A percentile compares a stretch with the other conserved stretches of the same genome.
phyloP scores from a whole-genome alignment of 108 stramenopile species.

The Discostella pseudostelligera region DNA sequence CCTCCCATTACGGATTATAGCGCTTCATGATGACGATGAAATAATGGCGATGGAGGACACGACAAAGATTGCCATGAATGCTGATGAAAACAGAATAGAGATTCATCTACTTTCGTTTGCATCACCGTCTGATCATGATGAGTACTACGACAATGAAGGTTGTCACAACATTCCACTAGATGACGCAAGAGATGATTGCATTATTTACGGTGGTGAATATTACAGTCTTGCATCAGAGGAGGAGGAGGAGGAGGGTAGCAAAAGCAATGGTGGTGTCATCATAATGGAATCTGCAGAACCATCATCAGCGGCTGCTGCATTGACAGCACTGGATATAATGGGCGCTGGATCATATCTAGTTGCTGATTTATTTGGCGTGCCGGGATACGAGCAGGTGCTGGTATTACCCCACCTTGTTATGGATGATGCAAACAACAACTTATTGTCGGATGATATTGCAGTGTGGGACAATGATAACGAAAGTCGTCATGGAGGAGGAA shows the following conservation, averaged over 20 bases:
- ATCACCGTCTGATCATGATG: too few relatives aligned
- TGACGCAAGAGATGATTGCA: neutral
- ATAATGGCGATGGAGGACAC: too few relatives aligned
- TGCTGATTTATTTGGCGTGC: conserved; percentile 36
- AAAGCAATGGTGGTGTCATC: neutral
- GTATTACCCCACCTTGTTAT: conserved; percentile 1
- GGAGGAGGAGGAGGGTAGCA: neutral
- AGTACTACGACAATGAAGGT: too few relatives aligned
- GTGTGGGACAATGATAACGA: neutral
- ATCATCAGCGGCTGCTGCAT: neutral
- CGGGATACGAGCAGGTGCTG: conserved; percentile 2
- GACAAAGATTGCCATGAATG: too few relatives aligned
- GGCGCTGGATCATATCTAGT: conserved; percentile 42
- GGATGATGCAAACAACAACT: neutral
- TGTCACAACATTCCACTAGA: too few relatives aligned
- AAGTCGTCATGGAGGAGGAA: neutral
- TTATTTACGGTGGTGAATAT: conserved; percentile 4
- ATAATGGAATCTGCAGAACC: neutral
- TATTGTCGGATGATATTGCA: too few relatives aligned
- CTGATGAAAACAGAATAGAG: too few relatives aligned
- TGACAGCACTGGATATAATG: conserved; percentile 9
- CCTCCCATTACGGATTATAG: too few relatives aligned
- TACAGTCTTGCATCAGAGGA: neutral
- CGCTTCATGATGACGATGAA: too few relatives aligned
- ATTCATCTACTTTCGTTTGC: too few relatives aligned